Percentiles rank a stretch among this genome's conserved stretches.
These are phyloP conservation scores for Trichoderma pleuroti DNA, from an alignment of 2,329 filamentous ascomycete species.

Conservation along the genomic window DNA sequence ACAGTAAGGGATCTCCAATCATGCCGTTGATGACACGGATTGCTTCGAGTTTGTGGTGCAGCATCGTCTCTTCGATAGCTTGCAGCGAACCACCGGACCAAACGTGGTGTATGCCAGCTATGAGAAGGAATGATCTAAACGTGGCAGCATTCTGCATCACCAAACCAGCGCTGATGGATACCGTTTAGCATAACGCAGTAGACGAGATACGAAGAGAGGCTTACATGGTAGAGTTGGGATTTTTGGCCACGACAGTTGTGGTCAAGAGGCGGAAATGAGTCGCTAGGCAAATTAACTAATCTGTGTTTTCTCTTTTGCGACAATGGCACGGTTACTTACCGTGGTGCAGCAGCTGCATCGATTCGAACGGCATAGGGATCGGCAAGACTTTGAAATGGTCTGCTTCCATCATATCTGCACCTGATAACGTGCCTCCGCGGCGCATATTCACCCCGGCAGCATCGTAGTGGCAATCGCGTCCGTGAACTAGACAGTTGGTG, in stretches of 20 bases:
- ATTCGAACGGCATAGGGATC: background rate
- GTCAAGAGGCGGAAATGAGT: conserved; percentile 1
- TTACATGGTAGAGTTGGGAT: background rate
- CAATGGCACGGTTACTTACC: background rate
- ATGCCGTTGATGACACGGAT: background rate
- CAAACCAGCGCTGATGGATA: background rate
- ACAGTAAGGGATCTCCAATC: background rate
- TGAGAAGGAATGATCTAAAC: background rate
- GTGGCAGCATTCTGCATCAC: background rate
- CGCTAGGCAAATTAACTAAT: background rate
- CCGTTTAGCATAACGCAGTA: background rate
- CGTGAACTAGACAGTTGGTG: background rate
- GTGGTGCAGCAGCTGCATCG: background rate
- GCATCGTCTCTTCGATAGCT: conserved; percentile 2
- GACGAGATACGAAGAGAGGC: background rate
- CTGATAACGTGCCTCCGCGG: background rate
- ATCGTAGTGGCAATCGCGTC: background rate
- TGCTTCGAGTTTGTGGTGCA: background rate
- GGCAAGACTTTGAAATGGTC: background rate
- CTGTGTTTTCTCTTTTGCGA: background rate
- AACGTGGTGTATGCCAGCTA: background rate
- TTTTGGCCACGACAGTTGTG: background rate
- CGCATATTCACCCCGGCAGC: background rate
- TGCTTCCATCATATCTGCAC: background rate
- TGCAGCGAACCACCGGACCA: background rate